Base-by-base conservation (phyloP, 2,329 filamentous ascomycete genomes). In the Verticillium albo-atrum region DNA sequence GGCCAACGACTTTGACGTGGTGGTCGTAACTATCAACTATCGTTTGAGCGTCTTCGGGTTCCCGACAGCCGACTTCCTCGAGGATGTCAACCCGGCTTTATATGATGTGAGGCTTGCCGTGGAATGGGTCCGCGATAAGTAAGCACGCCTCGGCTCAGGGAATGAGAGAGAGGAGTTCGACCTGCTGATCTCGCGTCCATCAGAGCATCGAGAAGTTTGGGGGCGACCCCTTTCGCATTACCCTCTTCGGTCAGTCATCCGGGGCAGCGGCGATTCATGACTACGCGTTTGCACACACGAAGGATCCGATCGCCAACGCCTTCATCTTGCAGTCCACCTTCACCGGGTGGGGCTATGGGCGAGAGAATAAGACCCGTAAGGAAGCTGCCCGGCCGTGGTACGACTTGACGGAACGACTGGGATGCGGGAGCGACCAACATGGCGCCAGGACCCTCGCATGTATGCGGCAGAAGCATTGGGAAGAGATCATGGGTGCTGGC, bases 241-340 rank as follows among this genome's bases (percentile, higher is more conserved):
- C 4, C 4, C 30, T 32, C 69, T 77, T 75, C 65, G 80, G 80
- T 9, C 75, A 80, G 66, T 79, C 77, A 42, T 77, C 80, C 2
- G 79, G 81, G 6, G 64, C 70, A 1, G 54, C 14, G 10, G 32
- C 32, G n/a, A 34, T 37, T 12, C 23, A 55, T 20, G 34, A 37
- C 23, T 42, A 37, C 20, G 54, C 25, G n/a, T 34, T 25, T 23
- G 32, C 32, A 2, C 26, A 34, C 17, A 6, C 34, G 10, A 32
- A 42, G 23, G 54, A 55, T n/a, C 34, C 32, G 1, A 37, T 37
- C 12, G 32, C 30, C 2, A 30, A 55, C 23, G 34, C 34, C 54
- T 32, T 32, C 30, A 32, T 32, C 30, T 32, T 32, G 17, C 52
- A 54, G 28, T 54, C 52, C 17, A 20, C 17, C 3, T 32, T 20